Evolutionary conservation across 768 basidiomycete genomes (phyloP).

Genomic region (Termitomyces sp.): DNA sequence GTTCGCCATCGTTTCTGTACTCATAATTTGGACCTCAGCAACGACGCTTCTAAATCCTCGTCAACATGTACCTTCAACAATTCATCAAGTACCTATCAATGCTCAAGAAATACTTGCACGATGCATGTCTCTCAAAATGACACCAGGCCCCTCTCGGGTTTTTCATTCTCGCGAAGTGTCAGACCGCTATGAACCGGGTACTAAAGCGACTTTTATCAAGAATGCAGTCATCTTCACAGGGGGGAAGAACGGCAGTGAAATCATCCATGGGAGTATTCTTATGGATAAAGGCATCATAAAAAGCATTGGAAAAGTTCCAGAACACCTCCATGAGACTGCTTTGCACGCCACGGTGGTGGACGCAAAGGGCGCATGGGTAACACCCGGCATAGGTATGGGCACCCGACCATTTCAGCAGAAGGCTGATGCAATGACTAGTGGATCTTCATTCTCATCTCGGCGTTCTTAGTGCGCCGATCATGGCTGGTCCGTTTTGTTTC

Average conservation of each 20-base stretch:
- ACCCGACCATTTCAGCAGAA: conserved; percentile 9
- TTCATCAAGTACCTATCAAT: conserved; percentile 16
- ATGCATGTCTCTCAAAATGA: conserved; percentile 48
- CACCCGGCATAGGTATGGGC: conserved; percentile 52
- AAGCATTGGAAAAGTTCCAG: conserved; percentile 48
- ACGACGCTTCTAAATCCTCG: conserved; percentile 3
- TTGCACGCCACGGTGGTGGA: conserved; percentile 50
- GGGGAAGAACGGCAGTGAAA: conserved; percentile 44
- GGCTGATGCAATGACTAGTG: conserved; percentile 33
- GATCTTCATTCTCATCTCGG: conserved; percentile 82
- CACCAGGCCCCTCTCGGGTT: conserved; percentile 31
- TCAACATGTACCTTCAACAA: neutral
- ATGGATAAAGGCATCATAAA: conserved; percentile 63
- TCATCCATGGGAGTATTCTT: conserved; percentile 58
- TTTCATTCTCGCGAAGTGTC: conserved; percentile 42
- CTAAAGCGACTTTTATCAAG: conserved; percentile 58
- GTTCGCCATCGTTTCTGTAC: conserved; percentile 7
- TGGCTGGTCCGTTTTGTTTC: conserved; percentile 25
- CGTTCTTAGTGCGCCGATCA: conserved; percentile 56
- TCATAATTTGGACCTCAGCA: conserved; percentile 11
- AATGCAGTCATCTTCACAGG: conserved; percentile 70
- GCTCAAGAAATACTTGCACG: conserved; percentile 30
- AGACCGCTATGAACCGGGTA: conserved; percentile 63
- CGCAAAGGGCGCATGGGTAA: conserved; percentile 62
- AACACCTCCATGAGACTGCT: conserved; percentile 26